Evolutionary conservation across 805 yeast genomes (phyloP).

Genomic region (Yamadazyma laniorum): DNA sequence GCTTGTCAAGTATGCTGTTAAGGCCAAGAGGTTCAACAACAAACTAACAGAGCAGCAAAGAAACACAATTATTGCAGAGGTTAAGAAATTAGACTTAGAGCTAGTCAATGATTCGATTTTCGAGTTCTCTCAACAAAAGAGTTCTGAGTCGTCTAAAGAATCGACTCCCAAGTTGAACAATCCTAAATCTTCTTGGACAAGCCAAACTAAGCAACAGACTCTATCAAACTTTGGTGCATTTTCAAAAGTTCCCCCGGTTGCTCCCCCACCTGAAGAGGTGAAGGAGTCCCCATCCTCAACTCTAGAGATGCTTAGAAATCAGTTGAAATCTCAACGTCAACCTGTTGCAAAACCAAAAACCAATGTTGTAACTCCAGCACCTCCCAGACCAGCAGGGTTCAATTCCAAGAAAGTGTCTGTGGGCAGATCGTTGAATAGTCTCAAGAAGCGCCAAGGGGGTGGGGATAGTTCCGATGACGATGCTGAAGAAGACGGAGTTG

Average conservation of each 20-base stretch:
- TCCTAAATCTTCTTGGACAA: not conserved
- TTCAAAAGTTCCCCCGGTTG: slow-evolving; percentile 30
- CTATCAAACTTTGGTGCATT: slow-evolving; percentile 34
- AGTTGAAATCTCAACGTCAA: slow-evolving; percentile 22
- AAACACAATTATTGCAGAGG: slow-evolving; percentile 58
- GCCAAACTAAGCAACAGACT: slow-evolving; percentile 29
- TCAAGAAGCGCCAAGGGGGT: slow-evolving; percentile 29
- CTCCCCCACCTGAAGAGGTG: slow-evolving; percentile 24
- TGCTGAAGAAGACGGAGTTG: slow-evolving; percentile 19
- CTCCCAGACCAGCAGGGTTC: slow-evolving; percentile 55
- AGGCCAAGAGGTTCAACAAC: slow-evolving; percentile 65
- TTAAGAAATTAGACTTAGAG: slow-evolving; percentile 51
- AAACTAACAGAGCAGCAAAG: slow-evolving; percentile 68
- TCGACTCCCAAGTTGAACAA: not conserved
- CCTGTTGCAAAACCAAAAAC: slow-evolving; percentile 20
- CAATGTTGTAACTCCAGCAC: slow-evolving; percentile 36
- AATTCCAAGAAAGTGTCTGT: slow-evolving; percentile 28
- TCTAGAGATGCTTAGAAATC: slow-evolving; percentile 34
- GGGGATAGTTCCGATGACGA: slow-evolving; percentile 36
- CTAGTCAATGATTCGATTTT: slow-evolving; percentile 52
- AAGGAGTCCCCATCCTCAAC: slow-evolving; percentile 21
- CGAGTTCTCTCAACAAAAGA: slow-evolving; percentile 21
- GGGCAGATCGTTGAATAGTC: slow-evolving; percentile 38
- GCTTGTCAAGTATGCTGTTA: slow-evolving; percentile 63
- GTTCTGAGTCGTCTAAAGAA: slow-evolving; percentile 7